Conservation (phyloP, 257 asterid species). For the Lavandula angustifolia region DNA sequence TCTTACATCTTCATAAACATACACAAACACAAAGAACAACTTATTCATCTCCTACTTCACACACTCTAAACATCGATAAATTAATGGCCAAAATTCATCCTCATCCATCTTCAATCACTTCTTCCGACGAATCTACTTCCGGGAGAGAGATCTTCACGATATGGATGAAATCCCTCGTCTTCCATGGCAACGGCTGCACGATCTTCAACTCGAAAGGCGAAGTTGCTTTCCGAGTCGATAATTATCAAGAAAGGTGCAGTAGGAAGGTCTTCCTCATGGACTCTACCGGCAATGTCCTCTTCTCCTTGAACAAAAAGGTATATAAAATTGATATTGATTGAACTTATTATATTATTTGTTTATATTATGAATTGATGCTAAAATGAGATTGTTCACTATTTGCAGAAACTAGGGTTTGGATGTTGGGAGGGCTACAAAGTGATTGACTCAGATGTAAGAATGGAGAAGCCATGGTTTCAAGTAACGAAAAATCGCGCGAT, state of each 20-base stretch:
- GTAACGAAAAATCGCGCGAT: constrained; percentile 42
- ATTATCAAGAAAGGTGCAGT: constrained; percentile 57
- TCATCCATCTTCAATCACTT: constrained; percentile 21
- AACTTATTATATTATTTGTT: no score
- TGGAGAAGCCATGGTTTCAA: constrained; percentile 50
- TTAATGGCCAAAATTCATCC: constrained; percentile 71
- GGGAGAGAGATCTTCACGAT: constrained; percentile 52
- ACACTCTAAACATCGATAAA: not conserved
- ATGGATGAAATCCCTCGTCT: constrained; percentile 85
- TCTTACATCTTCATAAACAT: not conserved
- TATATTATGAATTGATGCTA: not conserved
- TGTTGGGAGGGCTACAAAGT: constrained; percentile 62
- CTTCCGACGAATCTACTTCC: constrained; percentile 23
- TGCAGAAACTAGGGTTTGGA: constrained; percentile 51
- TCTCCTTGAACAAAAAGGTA: constrained; percentile 67
- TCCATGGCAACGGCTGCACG: constrained; percentile 82
- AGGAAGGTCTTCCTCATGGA: constrained; percentile 72
- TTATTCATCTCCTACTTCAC: not conserved
- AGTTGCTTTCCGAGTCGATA: constrained; percentile 64
- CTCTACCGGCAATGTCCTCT: constrained; percentile 54
- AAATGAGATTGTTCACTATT: not conserved
- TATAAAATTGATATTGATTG: not conserved
- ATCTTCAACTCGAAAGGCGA: constrained; percentile 64
- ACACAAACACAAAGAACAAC: not conserved
- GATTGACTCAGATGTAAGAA: constrained; percentile 27